phyloP scores from a whole-genome alignment of 495 filamentous ascomycete species.

The Tuber indicum region DNA sequence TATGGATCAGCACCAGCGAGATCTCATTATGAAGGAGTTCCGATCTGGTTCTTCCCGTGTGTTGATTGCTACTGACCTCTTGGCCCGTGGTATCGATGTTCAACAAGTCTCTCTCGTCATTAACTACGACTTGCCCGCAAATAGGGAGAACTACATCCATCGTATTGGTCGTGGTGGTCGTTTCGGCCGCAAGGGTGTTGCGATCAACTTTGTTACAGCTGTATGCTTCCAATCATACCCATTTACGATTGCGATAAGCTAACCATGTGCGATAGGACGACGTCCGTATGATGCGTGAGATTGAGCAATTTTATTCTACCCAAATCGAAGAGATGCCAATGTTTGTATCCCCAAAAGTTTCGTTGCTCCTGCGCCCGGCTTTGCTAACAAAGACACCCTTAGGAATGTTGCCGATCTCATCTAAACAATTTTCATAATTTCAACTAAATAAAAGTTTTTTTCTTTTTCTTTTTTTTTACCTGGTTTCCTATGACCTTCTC shows the following conservation, averaged over 20 bases:
- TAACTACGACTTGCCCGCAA: constrained; percentile 98
- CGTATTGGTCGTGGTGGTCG: constrained; percentile 97
- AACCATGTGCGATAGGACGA: constrained; percentile 55
- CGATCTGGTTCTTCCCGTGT: constrained; percentile 95
- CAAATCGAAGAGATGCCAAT: constrained; percentile 85
- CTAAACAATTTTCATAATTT: constrained; percentile 36
- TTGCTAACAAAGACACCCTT: constrained; percentile 16
- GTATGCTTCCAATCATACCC: constrained; percentile 18
- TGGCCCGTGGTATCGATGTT: constrained; percentile 98
- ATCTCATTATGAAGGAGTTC: constrained; percentile 99
- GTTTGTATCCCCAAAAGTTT: constrained; percentile 23
- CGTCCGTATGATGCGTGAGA: constrained; percentile 98
- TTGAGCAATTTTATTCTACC: constrained; percentile 57
- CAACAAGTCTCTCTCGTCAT: constrained; percentile 99
- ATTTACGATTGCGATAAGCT: constrained; percentile 1
- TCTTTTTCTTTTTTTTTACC: not conserved
- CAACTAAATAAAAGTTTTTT: constrained; percentile 17
- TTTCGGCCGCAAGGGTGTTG: constrained; percentile 99
- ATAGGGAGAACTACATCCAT: constrained; percentile 99
- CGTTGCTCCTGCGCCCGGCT: not conserved
- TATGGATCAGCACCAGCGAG: constrained; percentile 95
- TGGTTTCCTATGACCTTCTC: not conserved
- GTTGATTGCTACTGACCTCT: constrained; percentile 91
- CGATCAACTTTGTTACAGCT: constrained; percentile 99
- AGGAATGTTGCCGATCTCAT: constrained; percentile 68